Base-by-base conservation (phyloP, 1,284 basidiomycete genomes). In the Fomitiporia mediterranea region DNA sequence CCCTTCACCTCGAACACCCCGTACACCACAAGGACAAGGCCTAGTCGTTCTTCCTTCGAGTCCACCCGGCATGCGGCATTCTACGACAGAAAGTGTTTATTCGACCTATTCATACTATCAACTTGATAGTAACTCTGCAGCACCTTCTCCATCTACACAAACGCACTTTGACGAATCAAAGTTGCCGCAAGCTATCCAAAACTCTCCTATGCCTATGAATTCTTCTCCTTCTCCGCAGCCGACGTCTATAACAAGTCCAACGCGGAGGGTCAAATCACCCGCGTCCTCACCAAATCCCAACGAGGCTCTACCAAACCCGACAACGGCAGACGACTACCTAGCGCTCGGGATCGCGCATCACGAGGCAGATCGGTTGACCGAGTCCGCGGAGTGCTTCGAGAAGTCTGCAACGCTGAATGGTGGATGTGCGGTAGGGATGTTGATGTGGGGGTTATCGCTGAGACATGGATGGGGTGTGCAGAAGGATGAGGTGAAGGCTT, bases 381-480 rank as follows among this genome's bases (percentile, higher is more conserved):
- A 91, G 58, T 86, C 89, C 2, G 91, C 90, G 0, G 69, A 71
- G 44, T 91, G 78, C 68, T 95, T 96, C 68, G 89, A 94, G 72
- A 80, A 81, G 66, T 83, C 84, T 38, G 91, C 93, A 9, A 88
- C 78, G 52, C 72, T 83, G 54, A 72, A 78, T 37, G 91, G 91
- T 2, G 93, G 92, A 1, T 93, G 89, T 67, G 89, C 87, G 1
- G 84, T 90, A 1, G 93, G 93, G 11, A 94, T 94, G 91, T 74
- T 94, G 60, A 93, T 95, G 90, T 94, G 88, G 79, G 93, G 93
- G 1, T 74, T 95, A 49, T 77, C 90, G n/a, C 71, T 94, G 62
- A 76, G 93, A 50, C 91, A 94, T 69, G 93, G 91, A 0, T 96
- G 93, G 93, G 93, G 90, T 2, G 85, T 84, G 60, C 70, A 77